Evolutionary conservation across 2,329 filamentous ascomycete species (phyloP).

Genomic region (Hirsutella thompsonii): DNA sequence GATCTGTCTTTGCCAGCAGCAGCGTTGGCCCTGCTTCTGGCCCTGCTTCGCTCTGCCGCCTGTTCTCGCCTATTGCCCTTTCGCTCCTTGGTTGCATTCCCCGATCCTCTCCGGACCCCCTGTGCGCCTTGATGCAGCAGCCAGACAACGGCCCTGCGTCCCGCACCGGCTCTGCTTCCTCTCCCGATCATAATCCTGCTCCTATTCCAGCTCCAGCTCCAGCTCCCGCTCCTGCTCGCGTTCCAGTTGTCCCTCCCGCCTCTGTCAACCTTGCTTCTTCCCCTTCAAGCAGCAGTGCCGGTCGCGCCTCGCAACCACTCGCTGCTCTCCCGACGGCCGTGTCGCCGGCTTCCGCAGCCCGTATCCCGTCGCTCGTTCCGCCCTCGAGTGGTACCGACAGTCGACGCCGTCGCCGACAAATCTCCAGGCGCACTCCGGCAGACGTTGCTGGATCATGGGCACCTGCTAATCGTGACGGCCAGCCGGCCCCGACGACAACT

Average conservation of each 20-base stretch:
- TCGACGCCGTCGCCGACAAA: constrained; percentile 2
- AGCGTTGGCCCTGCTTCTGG: too few species aligned
- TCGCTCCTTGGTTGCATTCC: not conserved
- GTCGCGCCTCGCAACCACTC: not conserved
- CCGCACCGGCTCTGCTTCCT: constrained; percentile 6
- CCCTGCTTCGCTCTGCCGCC: not conserved
- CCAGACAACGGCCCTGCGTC: constrained; percentile 5
- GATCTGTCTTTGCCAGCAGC: too few species aligned
- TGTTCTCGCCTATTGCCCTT: not conserved
- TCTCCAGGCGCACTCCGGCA: constrained; percentile 6
- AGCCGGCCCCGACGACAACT: constrained; percentile 3
- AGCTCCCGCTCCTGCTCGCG: not conserved
- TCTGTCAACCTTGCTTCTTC: not conserved
- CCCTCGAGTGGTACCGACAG: not conserved
- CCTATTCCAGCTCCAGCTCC: not conserved
- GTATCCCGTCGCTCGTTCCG: not conserved
- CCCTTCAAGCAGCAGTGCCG: not conserved
- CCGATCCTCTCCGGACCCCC: constrained; percentile 3
- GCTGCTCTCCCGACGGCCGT: not conserved
- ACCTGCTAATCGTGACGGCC: constrained; percentile 6
- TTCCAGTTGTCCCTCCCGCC: too few species aligned
- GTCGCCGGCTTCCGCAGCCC: not conserved
- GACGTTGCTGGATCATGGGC: constrained; percentile 6
- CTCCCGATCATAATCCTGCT: not conserved
- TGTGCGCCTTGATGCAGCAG: constrained; percentile 20